These are phyloP conservation scores for Kregervanrija delftensis DNA, from an alignment of 805 yeast genomes.

Conservation along the genomic window DNA sequence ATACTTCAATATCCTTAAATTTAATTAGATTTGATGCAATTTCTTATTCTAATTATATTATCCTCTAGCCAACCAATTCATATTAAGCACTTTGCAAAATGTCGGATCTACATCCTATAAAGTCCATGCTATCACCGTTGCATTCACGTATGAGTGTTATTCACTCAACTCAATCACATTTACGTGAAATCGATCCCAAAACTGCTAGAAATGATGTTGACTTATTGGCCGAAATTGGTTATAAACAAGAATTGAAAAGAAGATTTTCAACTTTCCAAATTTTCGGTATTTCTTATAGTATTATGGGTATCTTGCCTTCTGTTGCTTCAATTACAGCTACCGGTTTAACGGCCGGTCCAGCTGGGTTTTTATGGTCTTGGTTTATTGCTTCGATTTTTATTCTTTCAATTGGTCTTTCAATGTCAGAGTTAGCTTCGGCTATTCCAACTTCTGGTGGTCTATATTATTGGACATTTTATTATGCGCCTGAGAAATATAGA, in stretches of 20 bases:
- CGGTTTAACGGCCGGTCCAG: constrained; percentile 51
- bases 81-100: not conserved
- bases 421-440: constrained; percentile 57
- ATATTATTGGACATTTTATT: constrained; percentile 44
- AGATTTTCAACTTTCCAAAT: constrained; percentile 50
- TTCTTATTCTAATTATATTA: too few relatives aligned
- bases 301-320: constrained; percentile 60
- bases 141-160: constrained; percentile 10
- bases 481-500: constrained; percentile 31
- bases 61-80: too few relatives aligned
- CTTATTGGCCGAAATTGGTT: constrained; percentile 47
- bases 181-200: constrained; percentile 10
- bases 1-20: too few relatives aligned
- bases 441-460: constrained; percentile 61
- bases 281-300: constrained; percentile 59
- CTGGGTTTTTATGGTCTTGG: constrained; percentile 53
- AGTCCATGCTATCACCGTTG: constrained; percentile 5
- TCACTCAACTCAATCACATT: constrained; percentile 9
- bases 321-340: constrained; percentile 45
- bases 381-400: constrained; percentile 40
- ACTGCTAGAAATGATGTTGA: constrained; percentile 12
- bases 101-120: not conserved
- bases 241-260: constrained; percentile 55
- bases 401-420: constrained; percentile 44
- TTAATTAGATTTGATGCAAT: too few relatives aligned